Percentiles rank a stretch among this genome's conserved stretches.
phyloP scores from a whole-genome alignment of 805 yeast genomes.

The Komagataella populi region DNA sequence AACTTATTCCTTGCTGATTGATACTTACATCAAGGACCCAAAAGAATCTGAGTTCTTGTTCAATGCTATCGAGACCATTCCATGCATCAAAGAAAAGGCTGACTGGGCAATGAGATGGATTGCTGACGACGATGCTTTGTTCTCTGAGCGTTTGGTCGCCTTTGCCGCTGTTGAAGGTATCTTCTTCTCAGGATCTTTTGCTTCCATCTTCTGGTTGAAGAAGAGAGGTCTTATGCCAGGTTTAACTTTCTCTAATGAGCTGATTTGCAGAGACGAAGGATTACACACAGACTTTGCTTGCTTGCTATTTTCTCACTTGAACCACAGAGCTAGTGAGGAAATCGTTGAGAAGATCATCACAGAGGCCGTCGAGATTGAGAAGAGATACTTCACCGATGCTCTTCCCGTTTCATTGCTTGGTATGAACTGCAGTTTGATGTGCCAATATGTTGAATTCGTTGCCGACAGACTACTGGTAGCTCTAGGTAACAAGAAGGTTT shows the following conservation, averaged over 20 bases:
- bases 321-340: conserved; percentile 70
- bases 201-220: conserved; percentile 97
- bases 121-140: conserved; percentile 71
- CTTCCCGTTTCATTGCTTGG: conserved; percentile 88
- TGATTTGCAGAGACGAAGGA: conserved; percentile 97
- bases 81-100: conserved; percentile 93
- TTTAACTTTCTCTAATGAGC: conserved; percentile 91
- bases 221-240: conserved; percentile 99
- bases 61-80: conserved; percentile 93
- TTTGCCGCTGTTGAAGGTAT: conserved; percentile 99
- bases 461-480: conserved; percentile 92
- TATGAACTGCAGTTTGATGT: conserved; percentile 89
- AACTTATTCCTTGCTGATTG: conserved; percentile 89
- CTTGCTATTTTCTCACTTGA: conserved; percentile 81
- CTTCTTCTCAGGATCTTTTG: conserved; percentile 96
- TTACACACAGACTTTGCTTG: conserved; percentile 98
- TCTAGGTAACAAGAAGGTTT: conserved; percentile 80
- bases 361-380: conserved; percentile 92
- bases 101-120: conserved; percentile 99
- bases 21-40: conserved; percentile 92
- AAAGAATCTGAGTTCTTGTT: conserved; percentile 82
- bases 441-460: conserved; percentile 94
- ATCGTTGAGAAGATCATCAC: conserved; percentile 80
- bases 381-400: conserved; percentile 90
- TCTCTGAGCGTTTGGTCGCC: conserved; percentile 93